Conservation (phyloP, 2,329 filamentous ascomycete species). For the Nigrospora oryzae region DNA sequence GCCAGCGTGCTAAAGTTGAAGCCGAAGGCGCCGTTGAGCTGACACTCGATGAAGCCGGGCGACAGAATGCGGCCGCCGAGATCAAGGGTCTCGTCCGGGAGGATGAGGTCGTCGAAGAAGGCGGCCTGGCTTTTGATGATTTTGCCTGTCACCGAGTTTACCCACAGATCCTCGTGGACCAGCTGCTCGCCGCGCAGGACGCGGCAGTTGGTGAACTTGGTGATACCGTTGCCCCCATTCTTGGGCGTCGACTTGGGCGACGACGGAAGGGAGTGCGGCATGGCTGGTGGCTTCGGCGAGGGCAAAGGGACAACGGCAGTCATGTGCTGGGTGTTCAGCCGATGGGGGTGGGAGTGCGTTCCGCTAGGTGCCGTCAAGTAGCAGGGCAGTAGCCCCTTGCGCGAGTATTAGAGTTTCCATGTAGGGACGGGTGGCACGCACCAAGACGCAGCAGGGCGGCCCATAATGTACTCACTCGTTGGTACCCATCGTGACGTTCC, state of each 20-base stretch:
- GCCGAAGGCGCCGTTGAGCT: slow-evolving; percentile 86
- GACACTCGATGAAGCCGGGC: slow-evolving; percentile 82
- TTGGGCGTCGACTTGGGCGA: slow-evolving; percentile 38
- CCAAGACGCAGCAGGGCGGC: slow-evolving; percentile 2
- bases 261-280: slow-evolving; percentile 21
- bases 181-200: slow-evolving; percentile 61
- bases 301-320: too few species aligned
- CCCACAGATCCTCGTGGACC: slow-evolving; percentile 77
- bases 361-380: slow-evolving; percentile 20
- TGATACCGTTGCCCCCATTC: slow-evolving; percentile 47
- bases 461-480: slow-evolving; percentile 18
- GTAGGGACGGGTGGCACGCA: slow-evolving; percentile 9
- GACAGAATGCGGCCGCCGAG: slow-evolving; percentile 76
- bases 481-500: neutral
- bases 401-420: slow-evolving; percentile 21
- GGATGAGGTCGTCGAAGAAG: slow-evolving; percentile 59
- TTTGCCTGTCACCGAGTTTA: slow-evolving; percentile 72
- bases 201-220: slow-evolving; percentile 84
- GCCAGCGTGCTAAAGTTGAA: slow-evolving; percentile 83
- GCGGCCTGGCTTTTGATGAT: slow-evolving; percentile 63
- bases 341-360: neutral
- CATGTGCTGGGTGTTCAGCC: neutral
- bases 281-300: slow-evolving; percentile 2
- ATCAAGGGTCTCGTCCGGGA: slow-evolving; percentile 69
- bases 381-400: slow-evolving; percentile 17